Conservation (phyloP, 2,329 filamentous ascomycete genomes). For the Cladosporium austrohemisphaericum region DNA sequence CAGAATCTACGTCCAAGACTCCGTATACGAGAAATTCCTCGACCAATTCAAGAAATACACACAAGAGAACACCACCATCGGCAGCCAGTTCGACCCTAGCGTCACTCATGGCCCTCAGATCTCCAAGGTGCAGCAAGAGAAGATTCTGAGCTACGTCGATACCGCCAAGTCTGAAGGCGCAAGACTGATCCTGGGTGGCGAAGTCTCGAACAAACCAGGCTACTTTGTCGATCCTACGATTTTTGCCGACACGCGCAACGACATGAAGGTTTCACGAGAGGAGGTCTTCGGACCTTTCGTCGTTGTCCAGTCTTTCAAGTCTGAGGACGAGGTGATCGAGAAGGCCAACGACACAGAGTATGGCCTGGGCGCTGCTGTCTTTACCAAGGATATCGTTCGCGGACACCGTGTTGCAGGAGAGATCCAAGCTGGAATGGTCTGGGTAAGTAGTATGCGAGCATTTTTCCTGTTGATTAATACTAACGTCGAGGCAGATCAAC, state of each 20-base stretch:
- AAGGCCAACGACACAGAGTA: constrained; percentile 50
- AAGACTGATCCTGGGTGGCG: constrained; percentile 25
- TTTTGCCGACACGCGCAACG: constrained; percentile 54
- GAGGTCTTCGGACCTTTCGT: constrained; percentile 65
- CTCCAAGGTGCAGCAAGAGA: constrained; percentile 66
- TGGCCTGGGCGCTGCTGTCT: constrained; percentile 41
- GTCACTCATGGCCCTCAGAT: constrained; percentile 75
- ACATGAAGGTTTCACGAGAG: constrained; percentile 57
- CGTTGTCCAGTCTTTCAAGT: constrained; percentile 54
- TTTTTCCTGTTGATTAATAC: constrained; percentile 30
- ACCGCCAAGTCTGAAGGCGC: constrained; percentile 51
- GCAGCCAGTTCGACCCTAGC: constrained; percentile 64
- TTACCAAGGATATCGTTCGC: constrained; percentile 39
- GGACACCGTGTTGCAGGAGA: constrained; percentile 41
- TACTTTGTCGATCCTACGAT: constrained; percentile 62
- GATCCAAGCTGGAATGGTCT: constrained; percentile 44
- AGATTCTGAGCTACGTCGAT: constrained; percentile 67
- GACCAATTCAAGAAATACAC: constrained; percentile 58
- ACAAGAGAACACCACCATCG: constrained; percentile 59
- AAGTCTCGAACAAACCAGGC: constrained; percentile 47
- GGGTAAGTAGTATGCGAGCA: constrained; percentile 44
- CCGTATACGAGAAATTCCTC: constrained; percentile 61
- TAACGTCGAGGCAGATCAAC: constrained; percentile 31
- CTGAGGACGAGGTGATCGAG: constrained; percentile 14
- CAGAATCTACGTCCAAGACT: constrained; percentile 54